phyloP scores from a whole-genome alignment of 2,329 filamentous ascomycete species.

The Aspergillus ochraceus region DNA sequence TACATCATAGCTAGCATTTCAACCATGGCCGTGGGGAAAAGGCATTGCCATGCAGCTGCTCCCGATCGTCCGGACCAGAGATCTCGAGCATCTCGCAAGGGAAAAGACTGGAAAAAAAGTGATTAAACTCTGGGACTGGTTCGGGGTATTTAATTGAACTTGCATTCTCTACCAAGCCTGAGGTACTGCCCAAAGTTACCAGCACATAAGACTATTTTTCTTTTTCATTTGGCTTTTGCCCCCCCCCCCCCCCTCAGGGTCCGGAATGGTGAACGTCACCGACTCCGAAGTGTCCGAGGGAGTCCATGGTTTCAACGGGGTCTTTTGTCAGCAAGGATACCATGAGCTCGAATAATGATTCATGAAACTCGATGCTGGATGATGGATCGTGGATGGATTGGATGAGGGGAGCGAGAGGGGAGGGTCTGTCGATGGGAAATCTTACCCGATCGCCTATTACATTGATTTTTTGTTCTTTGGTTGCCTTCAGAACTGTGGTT shows the following conservation, averaged over 20 bases:
- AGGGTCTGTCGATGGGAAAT: not conserved
- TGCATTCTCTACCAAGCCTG: not conserved
- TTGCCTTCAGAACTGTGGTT: not conserved
- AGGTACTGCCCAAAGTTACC: not conserved
- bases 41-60: slow-evolving; percentile 1
- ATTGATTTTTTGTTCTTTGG: not conserved
- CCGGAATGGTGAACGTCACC: slow-evolving; percentile 22
- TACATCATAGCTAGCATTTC: not conserved
- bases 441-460: not conserved
- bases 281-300: slow-evolving; percentile 1
- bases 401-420: not conserved
- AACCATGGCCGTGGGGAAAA: slow-evolving; percentile 1
- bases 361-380: not conserved
- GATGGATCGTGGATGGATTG: not conserved
- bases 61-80: not conserved
- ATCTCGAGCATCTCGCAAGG: not conserved
- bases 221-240: no score
- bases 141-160: not conserved
- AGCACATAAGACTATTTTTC: not conserved
- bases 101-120: not conserved
- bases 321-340: not conserved
- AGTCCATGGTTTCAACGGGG: not conserved
- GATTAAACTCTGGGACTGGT: not conserved
- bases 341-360: slow-evolving; percentile 5
- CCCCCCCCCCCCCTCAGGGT: not conserved